These are phyloP conservation scores for Yamadazyma trypodendri DNA, from an alignment of 1,139 yeast species.

Conservation along the genomic window DNA sequence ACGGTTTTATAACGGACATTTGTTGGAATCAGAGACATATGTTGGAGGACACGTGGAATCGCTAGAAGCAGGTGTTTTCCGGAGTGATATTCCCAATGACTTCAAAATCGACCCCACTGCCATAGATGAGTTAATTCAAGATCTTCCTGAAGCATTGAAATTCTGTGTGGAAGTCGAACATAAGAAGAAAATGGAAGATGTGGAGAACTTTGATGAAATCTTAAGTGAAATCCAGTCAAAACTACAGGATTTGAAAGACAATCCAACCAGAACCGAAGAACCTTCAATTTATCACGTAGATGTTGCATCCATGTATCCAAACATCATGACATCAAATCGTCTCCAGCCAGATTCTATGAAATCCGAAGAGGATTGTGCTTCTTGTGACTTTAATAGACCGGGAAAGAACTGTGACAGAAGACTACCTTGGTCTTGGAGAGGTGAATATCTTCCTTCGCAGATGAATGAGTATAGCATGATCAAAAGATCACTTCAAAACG, in stretches of 20 bases:
- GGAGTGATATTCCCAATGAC: slow-evolving; percentile 78
- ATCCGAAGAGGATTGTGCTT: slow-evolving; percentile 91
- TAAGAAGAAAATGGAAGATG: slow-evolving; percentile 66
- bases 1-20: slow-evolving; percentile 90
- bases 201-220: slow-evolving; percentile 76
- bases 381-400: slow-evolving; percentile 95
- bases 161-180: slow-evolving; percentile 88
- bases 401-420: slow-evolving; percentile 92
- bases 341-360: slow-evolving; percentile 98
- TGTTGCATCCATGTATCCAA: slow-evolving; percentile 99
- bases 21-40: slow-evolving; percentile 92
- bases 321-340: slow-evolving; percentile 96
- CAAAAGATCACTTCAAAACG: slow-evolving; percentile 77
- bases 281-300: slow-evolving; percentile 97
- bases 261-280: slow-evolving; percentile 66
- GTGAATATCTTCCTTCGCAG: slow-evolving; percentile 89
- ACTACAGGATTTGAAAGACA: slow-evolving; percentile 55
- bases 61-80: slow-evolving; percentile 94
- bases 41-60: slow-evolving; percentile 99
- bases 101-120: slow-evolving; percentile 82
- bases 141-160: slow-evolving; percentile 71
- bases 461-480: slow-evolving; percentile 91
- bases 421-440: slow-evolving; percentile 98
- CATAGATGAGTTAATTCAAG: slow-evolving; percentile 72
- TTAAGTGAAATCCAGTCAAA: slow-evolving; percentile 54